These are phyloP conservation scores for Albugo laibachii DNA, from an alignment of 352 stramenopile genomes.

Conservation along the genomic window DNA sequence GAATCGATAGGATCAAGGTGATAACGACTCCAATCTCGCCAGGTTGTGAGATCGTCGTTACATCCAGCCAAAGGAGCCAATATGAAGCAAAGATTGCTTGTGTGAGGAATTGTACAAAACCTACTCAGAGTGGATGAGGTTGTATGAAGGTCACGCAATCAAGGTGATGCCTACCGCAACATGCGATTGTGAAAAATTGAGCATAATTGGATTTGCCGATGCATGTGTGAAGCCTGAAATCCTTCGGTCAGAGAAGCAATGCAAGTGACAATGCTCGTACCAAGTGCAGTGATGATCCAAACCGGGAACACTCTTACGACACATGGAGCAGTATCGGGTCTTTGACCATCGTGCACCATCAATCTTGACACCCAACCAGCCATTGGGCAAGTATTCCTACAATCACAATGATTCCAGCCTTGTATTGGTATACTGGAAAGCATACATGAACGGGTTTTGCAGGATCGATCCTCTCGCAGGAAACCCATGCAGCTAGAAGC, in stretches of 20 bases:
- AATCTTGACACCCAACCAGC: constrained; percentile 54
- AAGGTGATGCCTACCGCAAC: constrained; percentile 9
- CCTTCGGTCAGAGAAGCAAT: background rate
- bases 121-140: constrained; percentile 14
- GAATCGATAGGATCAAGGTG: constrained; percentile 41
- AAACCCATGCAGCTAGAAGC: constrained; percentile 37
- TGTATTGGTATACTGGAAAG: background rate
- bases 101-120: constrained; percentile 22
- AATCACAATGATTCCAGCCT: no score
- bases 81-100: constrained; percentile 29
- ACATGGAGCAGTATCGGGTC: constrained; percentile 58
- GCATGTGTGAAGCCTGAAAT: constrained; percentile 55
- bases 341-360: constrained; percentile 57
- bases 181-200: constrained; percentile 75
- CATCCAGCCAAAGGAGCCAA: constrained; percentile 35
- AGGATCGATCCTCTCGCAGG: constrained; percentile 52
- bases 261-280: constrained; percentile 7
- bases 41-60: constrained; percentile 5
- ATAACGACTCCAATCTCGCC: constrained; percentile 10
- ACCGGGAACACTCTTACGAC: constrained; percentile 51
- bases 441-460: constrained; percentile 16
- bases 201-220: constrained; percentile 66
- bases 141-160: background rate
- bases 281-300: constrained; percentile 79
- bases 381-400: constrained; percentile 15